Percentiles rank a stretch among this genome's conserved stretches.
Evolutionary conservation across 2,329 filamentous ascomycete genomes (phyloP).

Genomic region (Botrytis medusae): DNA sequence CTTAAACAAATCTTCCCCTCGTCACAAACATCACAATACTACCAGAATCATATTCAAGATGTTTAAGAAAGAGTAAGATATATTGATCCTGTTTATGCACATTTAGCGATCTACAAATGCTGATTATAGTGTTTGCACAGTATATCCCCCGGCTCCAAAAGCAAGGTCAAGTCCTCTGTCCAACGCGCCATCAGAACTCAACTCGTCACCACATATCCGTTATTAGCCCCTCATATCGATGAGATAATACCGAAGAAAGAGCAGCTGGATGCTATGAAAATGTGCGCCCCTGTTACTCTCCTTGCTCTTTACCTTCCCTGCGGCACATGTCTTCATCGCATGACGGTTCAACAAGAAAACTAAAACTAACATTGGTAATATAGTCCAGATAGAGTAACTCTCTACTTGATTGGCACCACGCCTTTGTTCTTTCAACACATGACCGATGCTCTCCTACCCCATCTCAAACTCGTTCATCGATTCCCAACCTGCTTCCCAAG

Average conservation of each 20-base stretch:
- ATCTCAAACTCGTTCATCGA: constrained; percentile 84
- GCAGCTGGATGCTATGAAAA: constrained; percentile 85
- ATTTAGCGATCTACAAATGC: constrained; percentile 22
- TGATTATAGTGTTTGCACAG: constrained; percentile 46
- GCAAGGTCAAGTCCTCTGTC: constrained; percentile 95
- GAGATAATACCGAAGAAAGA: constrained; percentile 94
- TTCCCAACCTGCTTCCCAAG: constrained; percentile 83
- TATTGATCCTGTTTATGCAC: constrained; percentile 23
- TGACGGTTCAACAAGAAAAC: neutral
- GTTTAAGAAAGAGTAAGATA: constrained; percentile 87
- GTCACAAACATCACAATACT: constrained; percentile 18
- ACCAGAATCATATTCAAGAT: constrained; percentile 50
- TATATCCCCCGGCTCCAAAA: constrained; percentile 75
- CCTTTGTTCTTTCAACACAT: constrained; percentile 92
- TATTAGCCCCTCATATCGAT: constrained; percentile 84
- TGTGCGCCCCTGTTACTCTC: constrained; percentile 48
- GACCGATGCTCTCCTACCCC: constrained; percentile 73
- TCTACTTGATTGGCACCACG: constrained; percentile 76
- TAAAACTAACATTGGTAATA: constrained; percentile 20
- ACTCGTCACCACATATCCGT: constrained; percentile 80
- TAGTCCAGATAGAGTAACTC: constrained; percentile 79
- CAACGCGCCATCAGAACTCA: constrained; percentile 83
- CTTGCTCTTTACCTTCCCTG: neutral
- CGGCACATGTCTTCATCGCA: neutral
- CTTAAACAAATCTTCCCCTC: constrained; percentile 21